phyloP scores from a whole-genome alignment of 2,329 filamentous ascomycete genomes.

The Cladosporium austrohemisphaericum region DNA sequence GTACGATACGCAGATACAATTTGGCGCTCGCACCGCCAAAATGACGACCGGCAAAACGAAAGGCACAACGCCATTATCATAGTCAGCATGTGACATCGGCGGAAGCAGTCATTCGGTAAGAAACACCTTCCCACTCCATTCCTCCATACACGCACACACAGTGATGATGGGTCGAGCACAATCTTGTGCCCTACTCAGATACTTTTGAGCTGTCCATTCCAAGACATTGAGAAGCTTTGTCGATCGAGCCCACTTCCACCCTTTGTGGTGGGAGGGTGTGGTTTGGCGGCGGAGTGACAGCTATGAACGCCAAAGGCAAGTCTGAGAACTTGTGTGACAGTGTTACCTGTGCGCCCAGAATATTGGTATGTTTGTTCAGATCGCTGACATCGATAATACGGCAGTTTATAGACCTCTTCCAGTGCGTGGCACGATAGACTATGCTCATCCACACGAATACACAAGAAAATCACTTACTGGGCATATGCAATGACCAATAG shows the following conservation, averaged over 20 bases:
- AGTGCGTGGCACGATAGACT: too few species aligned
- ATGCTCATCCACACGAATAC: too few species aligned
- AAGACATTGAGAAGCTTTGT: neutral
- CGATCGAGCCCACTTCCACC: neutral
- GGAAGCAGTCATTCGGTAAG: too few species aligned
- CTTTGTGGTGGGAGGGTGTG: slow-evolving; percentile 3
- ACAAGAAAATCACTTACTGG: too few species aligned
- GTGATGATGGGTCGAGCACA: slow-evolving; percentile 12
- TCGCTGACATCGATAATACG: too few species aligned
- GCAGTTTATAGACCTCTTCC: too few species aligned
- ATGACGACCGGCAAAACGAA: slow-evolving; percentile 49
- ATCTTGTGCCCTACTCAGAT: slow-evolving; percentile 13
- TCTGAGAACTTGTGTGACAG: too few species aligned
- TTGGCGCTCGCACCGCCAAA: slow-evolving; percentile 43
- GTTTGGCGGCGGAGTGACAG: slow-evolving; percentile 6
- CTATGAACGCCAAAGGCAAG: slow-evolving; percentile 14
- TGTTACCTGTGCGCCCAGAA: too few species aligned
- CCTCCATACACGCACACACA: neutral
- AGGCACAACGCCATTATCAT: slow-evolving; percentile 42
- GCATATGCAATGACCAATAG: too few species aligned
- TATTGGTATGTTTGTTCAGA: too few species aligned
- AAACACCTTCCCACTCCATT: too few species aligned
- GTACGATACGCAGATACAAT: slow-evolving; percentile 39
- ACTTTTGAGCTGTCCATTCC: slow-evolving; percentile 12
- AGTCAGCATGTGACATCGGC: too few species aligned